Evolutionary conservation across 192 early-diverging fungal species (phyloP).

Genomic region (Entomortierella beljakovae): DNA sequence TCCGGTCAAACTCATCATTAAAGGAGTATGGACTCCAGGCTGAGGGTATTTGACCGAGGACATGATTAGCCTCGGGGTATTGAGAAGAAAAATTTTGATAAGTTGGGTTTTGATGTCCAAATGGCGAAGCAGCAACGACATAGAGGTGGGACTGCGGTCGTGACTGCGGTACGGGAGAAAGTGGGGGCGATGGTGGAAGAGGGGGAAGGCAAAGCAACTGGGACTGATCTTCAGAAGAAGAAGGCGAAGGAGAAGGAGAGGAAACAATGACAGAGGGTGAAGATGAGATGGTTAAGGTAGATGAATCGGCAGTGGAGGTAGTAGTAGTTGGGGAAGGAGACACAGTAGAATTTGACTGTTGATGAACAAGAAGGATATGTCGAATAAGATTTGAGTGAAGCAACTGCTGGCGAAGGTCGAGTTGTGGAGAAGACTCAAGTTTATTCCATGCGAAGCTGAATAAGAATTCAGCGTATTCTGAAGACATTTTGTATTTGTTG

Average conservation of each 20-base stretch:
- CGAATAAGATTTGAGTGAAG: conserved; percentile 48
- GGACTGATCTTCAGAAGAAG: conserved; percentile 5
- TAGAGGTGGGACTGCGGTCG: neutral
- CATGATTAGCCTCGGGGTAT: neutral
- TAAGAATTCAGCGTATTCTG: conserved; percentile 35
- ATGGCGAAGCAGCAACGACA: neutral
- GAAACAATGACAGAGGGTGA: neutral
- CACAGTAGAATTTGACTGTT: neutral
- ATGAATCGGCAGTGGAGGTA: neutral
- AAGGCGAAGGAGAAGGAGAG: neutral
- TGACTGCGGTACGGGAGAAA: conserved; percentile 7
- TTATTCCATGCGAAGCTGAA: conserved; percentile 49
- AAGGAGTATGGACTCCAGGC: conserved; percentile 27
- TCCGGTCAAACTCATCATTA: conserved; percentile 43
- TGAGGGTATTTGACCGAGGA: neutral
- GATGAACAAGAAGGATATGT: conserved; percentile 41
- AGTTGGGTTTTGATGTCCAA: neutral
- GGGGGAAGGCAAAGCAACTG: conserved; percentile 3
- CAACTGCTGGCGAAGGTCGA: conserved; percentile 41
- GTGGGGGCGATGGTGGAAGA: conserved; percentile 7
- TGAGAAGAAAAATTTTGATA: neutral
- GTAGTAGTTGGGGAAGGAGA: neutral
- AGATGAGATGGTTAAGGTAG: neutral
- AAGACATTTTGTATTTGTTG: conserved; percentile 24
- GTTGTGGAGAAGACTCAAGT: conserved; percentile 31